phyloP scores from a whole-genome alignment of 225 moss, liverwort and hornwort genomes.

The Sphagnum contortum region DNA sequence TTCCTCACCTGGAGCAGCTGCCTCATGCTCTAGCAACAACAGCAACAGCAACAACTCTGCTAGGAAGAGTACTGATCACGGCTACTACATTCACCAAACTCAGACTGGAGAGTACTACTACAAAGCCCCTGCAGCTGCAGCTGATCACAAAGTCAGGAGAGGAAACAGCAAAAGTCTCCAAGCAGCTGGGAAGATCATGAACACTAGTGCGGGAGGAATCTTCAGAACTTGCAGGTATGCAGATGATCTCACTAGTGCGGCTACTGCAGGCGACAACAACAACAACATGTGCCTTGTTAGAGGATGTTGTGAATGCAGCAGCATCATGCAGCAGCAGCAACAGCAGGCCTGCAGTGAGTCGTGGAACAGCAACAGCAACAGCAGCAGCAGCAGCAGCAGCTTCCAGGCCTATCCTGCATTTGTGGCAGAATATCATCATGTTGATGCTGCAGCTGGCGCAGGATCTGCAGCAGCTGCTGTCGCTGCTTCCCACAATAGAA shows the following conservation, averaged over 20 bases:
- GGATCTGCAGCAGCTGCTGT: neutral
- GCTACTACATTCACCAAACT: conserved; percentile 22
- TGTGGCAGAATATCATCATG: no score
- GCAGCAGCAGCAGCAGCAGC: no score
- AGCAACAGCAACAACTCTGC: no score
- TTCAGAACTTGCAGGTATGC: no score
- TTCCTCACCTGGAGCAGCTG: no score
- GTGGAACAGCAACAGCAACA: no score
- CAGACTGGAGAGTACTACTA: conserved; percentile 20
- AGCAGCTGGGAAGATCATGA: no score
- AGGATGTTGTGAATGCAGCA: conserved; percentile 40
- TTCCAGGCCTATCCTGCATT: no score
- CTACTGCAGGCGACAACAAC: conserved; percentile 5
- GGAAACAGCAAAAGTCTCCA: neutral
- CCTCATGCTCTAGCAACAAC: no score
- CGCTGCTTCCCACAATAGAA: conserved; percentile 16
- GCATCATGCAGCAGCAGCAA: conserved; percentile 7
- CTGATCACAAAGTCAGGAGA: conserved; percentile 14
- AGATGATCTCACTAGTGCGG: conserved; percentile 5
- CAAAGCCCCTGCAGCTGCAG: conserved; percentile 18
- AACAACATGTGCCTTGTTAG: conserved; percentile 30
- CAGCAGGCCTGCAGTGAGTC: no score
- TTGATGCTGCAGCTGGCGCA: conserved; percentile 2
- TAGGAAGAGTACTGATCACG: neutral
- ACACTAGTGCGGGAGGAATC: no score